phyloP scores from a whole-genome alignment of 352 stramenopile species.

The Paralagenidium karlingii region DNA sequence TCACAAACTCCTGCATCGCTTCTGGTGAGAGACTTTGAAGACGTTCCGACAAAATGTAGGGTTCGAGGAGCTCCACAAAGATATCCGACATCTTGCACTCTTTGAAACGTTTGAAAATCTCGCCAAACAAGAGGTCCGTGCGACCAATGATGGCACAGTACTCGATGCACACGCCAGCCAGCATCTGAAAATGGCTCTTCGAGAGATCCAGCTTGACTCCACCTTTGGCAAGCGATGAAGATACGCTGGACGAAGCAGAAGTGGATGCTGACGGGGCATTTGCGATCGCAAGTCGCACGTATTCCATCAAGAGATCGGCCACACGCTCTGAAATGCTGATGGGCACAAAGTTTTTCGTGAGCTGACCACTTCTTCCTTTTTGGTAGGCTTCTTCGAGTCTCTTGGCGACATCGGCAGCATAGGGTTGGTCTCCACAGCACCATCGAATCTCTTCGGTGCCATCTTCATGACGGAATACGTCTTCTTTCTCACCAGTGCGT shows the following conservation, averaged over 20 bases:
- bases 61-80: constrained; percentile 90
- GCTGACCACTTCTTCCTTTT: constrained; percentile 63
- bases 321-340: constrained; percentile 84
- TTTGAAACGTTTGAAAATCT: constrained; percentile 82
- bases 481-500: constrained; percentile 75
- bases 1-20: constrained; percentile 90
- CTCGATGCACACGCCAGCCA: constrained; percentile 92
- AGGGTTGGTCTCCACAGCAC: constrained; percentile 69
- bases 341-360: constrained; percentile 81
- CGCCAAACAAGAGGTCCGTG: constrained; percentile 75
- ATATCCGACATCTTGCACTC: constrained; percentile 72
- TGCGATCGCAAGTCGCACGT: constrained; percentile 76
- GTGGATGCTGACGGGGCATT: constrained; percentile 43
- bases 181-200: constrained; percentile 93
- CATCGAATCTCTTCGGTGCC: constrained; percentile 75
- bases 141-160: constrained; percentile 86
- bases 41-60: constrained; percentile 91
- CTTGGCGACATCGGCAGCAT: constrained; percentile 62
- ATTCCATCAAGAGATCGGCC: constrained; percentile 82
- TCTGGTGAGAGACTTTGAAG: constrained; percentile 85
- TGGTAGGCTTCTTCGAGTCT: constrained; percentile 79
- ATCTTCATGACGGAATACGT: constrained; percentile 77
- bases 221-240: constrained; percentile 1
- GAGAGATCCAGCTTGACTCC: constrained; percentile 80
- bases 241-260: too few relatives aligned